Conservation (phyloP, 305 asterid genomes). For the Solanum aculeatissimum region DNA sequence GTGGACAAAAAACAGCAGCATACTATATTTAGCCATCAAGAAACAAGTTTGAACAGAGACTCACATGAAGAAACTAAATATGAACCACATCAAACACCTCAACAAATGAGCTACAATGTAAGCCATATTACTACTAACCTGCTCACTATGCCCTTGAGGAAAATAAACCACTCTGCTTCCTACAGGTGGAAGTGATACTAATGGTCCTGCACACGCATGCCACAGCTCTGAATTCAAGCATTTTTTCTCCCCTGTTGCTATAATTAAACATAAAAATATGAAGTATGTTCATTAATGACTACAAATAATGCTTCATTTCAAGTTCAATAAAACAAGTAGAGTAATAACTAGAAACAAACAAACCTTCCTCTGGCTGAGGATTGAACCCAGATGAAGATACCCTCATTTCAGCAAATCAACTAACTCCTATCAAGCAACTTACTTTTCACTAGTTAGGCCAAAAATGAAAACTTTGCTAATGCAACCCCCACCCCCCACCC, state of each 20-base stretch:
- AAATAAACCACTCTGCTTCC: slow-evolving; percentile 90
- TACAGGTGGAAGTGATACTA: slow-evolving; percentile 77
- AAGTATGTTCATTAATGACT: not conserved
- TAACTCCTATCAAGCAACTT: slow-evolving; percentile 8
- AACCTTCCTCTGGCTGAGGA: slow-evolving; percentile 78
- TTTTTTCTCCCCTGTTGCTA: slow-evolving; percentile 63
- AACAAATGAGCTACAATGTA: not conserved
- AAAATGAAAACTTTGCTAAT: not conserved
- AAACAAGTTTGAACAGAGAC: not conserved
- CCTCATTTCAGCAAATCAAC: slow-evolving; percentile 49
- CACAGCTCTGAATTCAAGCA: slow-evolving; percentile 98
- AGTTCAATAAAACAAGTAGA: not conserved
- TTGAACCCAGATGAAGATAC: slow-evolving; percentile 48
- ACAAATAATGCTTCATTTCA: slow-evolving; percentile 3
- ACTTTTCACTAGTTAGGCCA: not conserved
- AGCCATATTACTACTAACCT: slow-evolving; percentile 28
- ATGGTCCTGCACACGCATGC: slow-evolving; percentile 98
- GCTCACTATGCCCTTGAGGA: slow-evolving; percentile 97
- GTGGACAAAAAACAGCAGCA: not conserved
- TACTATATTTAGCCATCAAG: not conserved
- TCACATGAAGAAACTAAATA: not conserved
- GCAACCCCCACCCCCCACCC: slow-evolving; percentile 16
- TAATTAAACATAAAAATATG: not conserved
- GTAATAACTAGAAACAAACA: not conserved
- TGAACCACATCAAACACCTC: not conserved